phyloP scores from a whole-genome alignment of 139 green algal genomes.

The Astrephomene gubernaculifera region DNA sequence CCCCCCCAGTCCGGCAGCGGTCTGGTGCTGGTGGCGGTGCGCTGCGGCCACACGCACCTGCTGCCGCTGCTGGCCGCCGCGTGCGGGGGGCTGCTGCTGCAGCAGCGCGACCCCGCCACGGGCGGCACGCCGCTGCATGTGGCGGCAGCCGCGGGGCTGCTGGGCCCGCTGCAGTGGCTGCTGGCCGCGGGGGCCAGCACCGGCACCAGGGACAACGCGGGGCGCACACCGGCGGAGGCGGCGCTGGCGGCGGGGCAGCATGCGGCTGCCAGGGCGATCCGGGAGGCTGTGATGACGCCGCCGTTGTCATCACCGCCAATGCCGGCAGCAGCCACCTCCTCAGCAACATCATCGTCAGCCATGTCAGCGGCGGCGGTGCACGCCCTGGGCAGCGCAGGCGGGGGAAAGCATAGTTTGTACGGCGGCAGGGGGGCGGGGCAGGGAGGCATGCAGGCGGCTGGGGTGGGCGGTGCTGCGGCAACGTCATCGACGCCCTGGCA shows the following conservation, averaged over 20 bases:
- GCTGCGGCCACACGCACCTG: background rate
- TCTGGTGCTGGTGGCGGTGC: background rate
- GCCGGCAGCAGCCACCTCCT: background rate
- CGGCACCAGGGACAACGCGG: slow-evolving; percentile 15
- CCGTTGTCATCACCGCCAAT: background rate
- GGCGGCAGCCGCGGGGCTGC: background rate
- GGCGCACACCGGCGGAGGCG: slow-evolving; percentile 18
- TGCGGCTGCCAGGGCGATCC: background rate
- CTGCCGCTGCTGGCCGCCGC: slow-evolving; percentile 16
- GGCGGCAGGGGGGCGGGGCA: background rate
- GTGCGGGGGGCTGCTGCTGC: background rate
- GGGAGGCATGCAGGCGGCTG: background rate
- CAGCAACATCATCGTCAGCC: background rate
- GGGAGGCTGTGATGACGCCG: background rate
- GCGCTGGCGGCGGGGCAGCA: slow-evolving; percentile 28
- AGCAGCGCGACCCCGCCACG: slow-evolving; percentile 17
- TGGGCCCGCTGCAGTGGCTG: background rate
- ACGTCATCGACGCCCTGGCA: background rate
- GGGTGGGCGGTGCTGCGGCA: background rate
- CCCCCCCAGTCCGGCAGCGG: background rate
- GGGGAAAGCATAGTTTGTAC: background rate
- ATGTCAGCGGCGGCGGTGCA: background rate
- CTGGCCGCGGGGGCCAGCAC: background rate
- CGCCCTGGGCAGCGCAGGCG: background rate
- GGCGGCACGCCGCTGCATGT: slow-evolving; percentile 30